Evolutionary conservation across 805 yeast species (phyloP).

Genomic region (Huiozyma sinensis): DNA sequence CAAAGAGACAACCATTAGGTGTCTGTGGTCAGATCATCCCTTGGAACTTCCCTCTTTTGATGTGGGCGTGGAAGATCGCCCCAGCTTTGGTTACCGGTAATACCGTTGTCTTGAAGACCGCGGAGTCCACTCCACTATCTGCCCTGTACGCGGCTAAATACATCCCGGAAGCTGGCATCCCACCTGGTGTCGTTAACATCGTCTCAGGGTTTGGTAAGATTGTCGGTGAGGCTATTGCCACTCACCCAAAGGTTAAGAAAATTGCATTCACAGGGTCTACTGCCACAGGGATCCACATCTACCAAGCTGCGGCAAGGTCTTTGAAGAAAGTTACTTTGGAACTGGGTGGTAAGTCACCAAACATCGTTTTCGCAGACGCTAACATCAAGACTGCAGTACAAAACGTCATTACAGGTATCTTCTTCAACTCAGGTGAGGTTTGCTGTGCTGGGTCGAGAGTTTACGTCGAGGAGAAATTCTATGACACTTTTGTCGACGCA

Average conservation of each 20-base stretch:
- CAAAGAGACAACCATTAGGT: conserved; percentile 74
- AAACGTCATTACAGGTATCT: conserved; percentile 62
- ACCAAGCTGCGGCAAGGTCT: conserved; percentile 32
- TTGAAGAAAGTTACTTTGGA: conserved; percentile 75
- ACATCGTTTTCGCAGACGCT: conserved; percentile 70
- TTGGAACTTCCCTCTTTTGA: conserved; percentile 86
- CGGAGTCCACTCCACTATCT: conserved; percentile 79
- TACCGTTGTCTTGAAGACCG: conserved; percentile 74
- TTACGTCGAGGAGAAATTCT: conserved; percentile 64
- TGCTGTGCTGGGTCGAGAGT: conserved; percentile 89
- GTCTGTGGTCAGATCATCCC: conserved; percentile 85
- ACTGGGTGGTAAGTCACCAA: conserved; percentile 85
- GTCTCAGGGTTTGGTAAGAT: conserved; percentile 71
- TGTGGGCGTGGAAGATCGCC: conserved; percentile 80
- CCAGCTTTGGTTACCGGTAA: conserved; percentile 83
- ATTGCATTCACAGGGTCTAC: conserved; percentile 87
- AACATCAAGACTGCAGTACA: conserved; percentile 54
- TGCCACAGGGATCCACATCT: conserved; percentile 36
- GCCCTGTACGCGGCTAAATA: conserved; percentile 58
- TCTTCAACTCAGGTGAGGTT: conserved; percentile 84
- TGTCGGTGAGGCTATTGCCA: conserved; percentile 60
- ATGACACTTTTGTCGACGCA: conserved; percentile 52
- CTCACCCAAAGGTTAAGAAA: conserved; percentile 61
- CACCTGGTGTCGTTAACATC: conserved; percentile 70
- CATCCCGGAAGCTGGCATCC: conserved; percentile 66